Conservation (phyloP, 2,329 filamentous ascomycete species). For the Colletotrichum shisoi region DNA sequence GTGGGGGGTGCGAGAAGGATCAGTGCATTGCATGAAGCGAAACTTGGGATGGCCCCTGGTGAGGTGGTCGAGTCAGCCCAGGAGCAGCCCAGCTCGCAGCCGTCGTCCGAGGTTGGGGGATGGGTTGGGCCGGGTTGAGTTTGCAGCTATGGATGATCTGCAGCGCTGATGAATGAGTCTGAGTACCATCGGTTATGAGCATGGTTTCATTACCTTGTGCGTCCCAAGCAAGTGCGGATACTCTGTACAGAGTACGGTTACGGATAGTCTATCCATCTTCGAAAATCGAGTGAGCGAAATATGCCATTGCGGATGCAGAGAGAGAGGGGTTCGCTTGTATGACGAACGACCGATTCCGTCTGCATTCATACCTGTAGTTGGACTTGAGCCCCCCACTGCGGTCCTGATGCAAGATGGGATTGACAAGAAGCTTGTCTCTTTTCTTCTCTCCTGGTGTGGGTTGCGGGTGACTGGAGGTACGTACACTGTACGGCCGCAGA, state of each 20-base stretch:
- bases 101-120: slow-evolving; percentile 28
- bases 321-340: slow-evolving; percentile 1
- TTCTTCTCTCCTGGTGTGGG: not conserved
- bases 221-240: slow-evolving; percentile 17
- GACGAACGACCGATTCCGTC: not conserved
- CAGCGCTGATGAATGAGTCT: not conserved
- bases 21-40: slow-evolving; percentile 35
- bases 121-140: not conserved
- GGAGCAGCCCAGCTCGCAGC: slow-evolving; percentile 23
- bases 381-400: not conserved
- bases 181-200: slow-evolving; percentile 3
- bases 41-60: slow-evolving; percentile 36
- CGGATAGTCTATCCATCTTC: too few relatives aligned
- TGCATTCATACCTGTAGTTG: not conserved
- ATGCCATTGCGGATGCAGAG: not conserved
- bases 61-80: slow-evolving; percentile 8
- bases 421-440: not conserved
- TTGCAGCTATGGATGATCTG: not conserved
- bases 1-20: slow-evolving; percentile 23
- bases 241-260: too few relatives aligned
- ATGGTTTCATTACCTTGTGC: slow-evolving; percentile 17
- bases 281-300: too few relatives aligned
- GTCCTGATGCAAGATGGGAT: not conserved
- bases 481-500: not conserved
- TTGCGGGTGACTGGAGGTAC: not conserved